Conservation (phyloP, 2,329 filamentous ascomycete genomes). For the Fusarium ambrosium region DNA sequence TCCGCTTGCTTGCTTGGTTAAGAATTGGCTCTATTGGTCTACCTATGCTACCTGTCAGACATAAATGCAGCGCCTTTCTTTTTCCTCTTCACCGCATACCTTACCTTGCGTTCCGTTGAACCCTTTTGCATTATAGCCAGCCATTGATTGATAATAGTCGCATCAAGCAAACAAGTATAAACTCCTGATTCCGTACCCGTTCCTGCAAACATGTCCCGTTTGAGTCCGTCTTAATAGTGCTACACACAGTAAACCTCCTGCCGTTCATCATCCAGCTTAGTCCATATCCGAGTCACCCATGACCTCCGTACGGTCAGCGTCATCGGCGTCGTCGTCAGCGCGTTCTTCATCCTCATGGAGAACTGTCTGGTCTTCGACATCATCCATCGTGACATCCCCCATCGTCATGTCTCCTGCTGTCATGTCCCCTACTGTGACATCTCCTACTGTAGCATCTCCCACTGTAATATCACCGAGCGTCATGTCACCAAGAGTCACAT, state of each 20-base stretch:
- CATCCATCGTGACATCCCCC: constrained; percentile 63
- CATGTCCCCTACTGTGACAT: constrained; percentile 51
- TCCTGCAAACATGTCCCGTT: constrained; percentile 33
- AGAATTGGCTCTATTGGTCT: constrained; percentile 28
- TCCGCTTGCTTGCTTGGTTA: not conserved
- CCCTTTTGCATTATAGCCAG: constrained; percentile 31
- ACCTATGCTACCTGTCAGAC: not conserved
- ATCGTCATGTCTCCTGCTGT: constrained; percentile 44
- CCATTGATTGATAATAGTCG: constrained; percentile 13
- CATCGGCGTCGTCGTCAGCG: constrained; percentile 63
- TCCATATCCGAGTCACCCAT: constrained; percentile 55
- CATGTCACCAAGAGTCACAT: constrained; percentile 46
- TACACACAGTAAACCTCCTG: constrained; percentile 14
- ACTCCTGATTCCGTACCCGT: constrained; percentile 33
- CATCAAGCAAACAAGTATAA: constrained; percentile 18
- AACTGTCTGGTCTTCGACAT: constrained; percentile 63
- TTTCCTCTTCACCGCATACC: constrained; percentile 25
- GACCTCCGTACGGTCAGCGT: constrained; percentile 55
- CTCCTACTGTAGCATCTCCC: constrained; percentile 64
- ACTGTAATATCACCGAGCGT: constrained; percentile 54
- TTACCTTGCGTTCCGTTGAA: constrained; percentile 23
- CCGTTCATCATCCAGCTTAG: constrained; percentile 13
- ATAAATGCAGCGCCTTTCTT: constrained; percentile 16
- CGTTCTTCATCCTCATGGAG: constrained; percentile 58
- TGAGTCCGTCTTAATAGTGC: constrained; percentile 22